Base-by-base conservation (phyloP, 2,329 filamentous ascomycete species). In the Cladorrhinum sp. region DNA sequence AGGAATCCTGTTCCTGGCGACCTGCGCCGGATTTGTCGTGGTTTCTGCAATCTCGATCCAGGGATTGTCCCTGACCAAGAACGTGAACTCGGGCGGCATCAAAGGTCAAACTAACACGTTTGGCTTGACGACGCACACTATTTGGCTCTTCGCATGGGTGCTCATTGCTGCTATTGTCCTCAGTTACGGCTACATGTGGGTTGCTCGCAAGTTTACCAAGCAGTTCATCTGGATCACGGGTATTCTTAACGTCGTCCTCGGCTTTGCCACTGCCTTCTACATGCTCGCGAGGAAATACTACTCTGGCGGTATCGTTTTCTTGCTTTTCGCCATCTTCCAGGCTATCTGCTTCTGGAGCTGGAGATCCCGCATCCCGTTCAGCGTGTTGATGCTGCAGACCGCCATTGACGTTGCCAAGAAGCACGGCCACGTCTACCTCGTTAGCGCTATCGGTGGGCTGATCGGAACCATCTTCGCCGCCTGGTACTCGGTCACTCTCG, bases 161-260 rank as follows among this genome's bases (percentile, higher is more conserved):
- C 80, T 97, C 7, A 84, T 78, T 16, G 81, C 92, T 42, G 90
- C 92, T 4, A 80, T 93, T 21, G 81, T 91, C 1, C 78, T 96
- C 48, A 93, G 90, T 36, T 90, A 86, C 70, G 80, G 77, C 21
- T 98, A 97, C 73, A 86, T 97, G 68, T 85, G 86, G 74, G 74
- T 87, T 1, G 90, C 91, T 6, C 86, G 92, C 59, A 77, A 84
- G 52, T 94, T 94, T 66, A 92, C 93, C 2, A 96, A 95, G 76
- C 85, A 91, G 71, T 92, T 96, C 68, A 96, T 97, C 72, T 97
- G 92, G 91, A 84, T 92, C 42, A 96, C 92, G 0, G 92, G 91
- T 12, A 94, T 96, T 56, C 79, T 96, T 60, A 96, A 97, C 74
- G 89, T 96, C 69, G 77, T 89, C 58, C 88, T 92, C 68, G 91